Conservation (phyloP, 805 yeast genomes). For the Spathaspora sp. region DNA sequence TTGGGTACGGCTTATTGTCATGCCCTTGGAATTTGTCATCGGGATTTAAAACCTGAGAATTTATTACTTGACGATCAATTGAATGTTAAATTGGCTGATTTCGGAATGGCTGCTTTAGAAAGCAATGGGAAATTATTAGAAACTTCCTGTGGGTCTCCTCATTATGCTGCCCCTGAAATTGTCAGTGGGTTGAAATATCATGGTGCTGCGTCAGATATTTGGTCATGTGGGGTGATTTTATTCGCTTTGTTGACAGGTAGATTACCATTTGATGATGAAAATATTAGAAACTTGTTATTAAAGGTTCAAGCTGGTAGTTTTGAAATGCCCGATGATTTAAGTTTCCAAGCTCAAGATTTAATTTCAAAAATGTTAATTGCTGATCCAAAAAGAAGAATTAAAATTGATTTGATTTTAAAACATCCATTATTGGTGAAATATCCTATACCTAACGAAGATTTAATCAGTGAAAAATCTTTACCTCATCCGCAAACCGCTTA, state of each 20-base stretch:
- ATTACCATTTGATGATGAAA: constrained; percentile 80
- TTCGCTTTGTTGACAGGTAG: constrained; percentile 79
- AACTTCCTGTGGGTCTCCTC: constrained; percentile 86
- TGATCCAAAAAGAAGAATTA: constrained; percentile 67
- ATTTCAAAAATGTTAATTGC: constrained; percentile 63
- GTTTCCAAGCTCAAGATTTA: constrained; percentile 64
- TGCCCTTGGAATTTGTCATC: constrained; percentile 73
- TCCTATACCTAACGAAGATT: constrained; percentile 45
- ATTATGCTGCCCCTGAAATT: constrained; percentile 85
- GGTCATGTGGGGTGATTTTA: constrained; percentile 85
- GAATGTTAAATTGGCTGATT: constrained; percentile 77
- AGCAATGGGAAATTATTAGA: constrained; percentile 65
- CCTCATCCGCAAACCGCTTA: constrained; percentile 56
- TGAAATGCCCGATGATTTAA: constrained; percentile 62
- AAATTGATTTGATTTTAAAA: constrained; percentile 59
- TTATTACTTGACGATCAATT: constrained; percentile 62
- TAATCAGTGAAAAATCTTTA: constrained; percentile 41
- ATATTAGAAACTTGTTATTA: constrained; percentile 62
- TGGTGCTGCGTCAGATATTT: constrained; percentile 82
- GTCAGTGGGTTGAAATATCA: constrained; percentile 75
- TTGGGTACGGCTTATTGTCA: constrained; percentile 81
- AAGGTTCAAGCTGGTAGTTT: constrained; percentile 76
- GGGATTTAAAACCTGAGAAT: constrained; percentile 83
- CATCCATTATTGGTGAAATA: constrained; percentile 56
- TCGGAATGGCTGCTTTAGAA: constrained; percentile 88